A percentile compares a stretch with the other conserved stretches of the same genome.
phyloP scores from a whole-genome alignment of 139 green algal species.

The Coccomyxa sp. region DNA sequence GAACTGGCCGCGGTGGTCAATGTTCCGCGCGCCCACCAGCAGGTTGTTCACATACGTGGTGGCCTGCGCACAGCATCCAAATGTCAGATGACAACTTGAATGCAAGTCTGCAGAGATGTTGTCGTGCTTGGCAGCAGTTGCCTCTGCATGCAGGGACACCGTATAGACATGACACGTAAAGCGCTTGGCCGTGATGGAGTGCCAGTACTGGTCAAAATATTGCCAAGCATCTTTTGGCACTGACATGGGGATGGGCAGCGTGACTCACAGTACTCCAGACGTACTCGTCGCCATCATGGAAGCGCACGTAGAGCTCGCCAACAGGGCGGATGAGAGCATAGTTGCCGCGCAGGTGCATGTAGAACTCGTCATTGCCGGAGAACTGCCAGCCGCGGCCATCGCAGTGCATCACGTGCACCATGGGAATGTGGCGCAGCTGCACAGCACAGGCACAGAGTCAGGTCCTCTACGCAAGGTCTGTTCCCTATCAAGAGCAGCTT shows the following conservation, averaged over 20 bases:
- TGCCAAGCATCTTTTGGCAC: no score
- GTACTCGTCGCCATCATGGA: conserved; percentile 4
- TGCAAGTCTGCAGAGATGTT: no score
- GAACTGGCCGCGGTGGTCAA: background rate
- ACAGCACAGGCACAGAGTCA: background rate
- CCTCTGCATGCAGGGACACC: no score
- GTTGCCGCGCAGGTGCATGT: background rate
- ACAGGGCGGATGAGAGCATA: background rate
- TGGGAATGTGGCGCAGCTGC: background rate
- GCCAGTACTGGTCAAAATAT: no score
- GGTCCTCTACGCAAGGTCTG: background rate
- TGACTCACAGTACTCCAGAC: background rate
- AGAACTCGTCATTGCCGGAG: background rate
- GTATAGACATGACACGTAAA: no score
- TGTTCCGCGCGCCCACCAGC: background rate
- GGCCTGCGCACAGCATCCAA: background rate
- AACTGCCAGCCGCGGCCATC: conserved; percentile 1
- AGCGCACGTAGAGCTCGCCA: background rate
- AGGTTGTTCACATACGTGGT: background rate
- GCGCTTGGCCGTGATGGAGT: no score
- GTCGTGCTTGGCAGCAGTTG: no score
- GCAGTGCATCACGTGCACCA: background rate
- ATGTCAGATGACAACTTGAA: no score
- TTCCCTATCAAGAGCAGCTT: background rate
- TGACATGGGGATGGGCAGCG: no score